Evolutionary conservation across 2,329 filamentous ascomycete species (phyloP).

Genomic region (Fusarium dimerum): DNA sequence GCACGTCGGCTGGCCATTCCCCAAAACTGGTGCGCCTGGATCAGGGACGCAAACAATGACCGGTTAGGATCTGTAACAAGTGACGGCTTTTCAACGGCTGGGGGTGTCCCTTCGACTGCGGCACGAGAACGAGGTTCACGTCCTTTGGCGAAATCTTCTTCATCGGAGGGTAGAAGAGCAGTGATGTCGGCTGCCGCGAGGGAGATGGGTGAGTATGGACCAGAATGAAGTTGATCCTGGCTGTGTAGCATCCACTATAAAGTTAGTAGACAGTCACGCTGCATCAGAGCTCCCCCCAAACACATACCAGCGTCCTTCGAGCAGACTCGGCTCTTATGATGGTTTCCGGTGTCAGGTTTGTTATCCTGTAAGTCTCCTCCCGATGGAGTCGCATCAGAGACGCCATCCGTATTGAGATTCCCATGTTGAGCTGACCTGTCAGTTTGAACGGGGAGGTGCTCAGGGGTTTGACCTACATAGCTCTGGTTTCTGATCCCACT

Average conservation of each 20-base stretch:
- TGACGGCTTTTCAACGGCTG: constrained; percentile 47
- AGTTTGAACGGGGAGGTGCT: neutral
- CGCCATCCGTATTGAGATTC: constrained; percentile 58
- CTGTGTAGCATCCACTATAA: constrained; percentile 59
- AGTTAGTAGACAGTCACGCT: constrained; percentile 2
- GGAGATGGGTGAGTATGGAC: constrained; percentile 51
- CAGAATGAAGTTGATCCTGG: constrained; percentile 58
- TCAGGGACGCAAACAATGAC: constrained; percentile 56
- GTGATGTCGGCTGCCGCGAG: constrained; percentile 56
- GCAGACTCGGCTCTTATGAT: constrained; percentile 56
- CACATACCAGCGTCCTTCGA: constrained; percentile 53
- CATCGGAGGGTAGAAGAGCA: constrained; percentile 53
- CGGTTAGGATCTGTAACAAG: constrained; percentile 45
- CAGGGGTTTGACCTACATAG: constrained; percentile 44
- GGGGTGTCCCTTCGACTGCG: constrained; percentile 54
- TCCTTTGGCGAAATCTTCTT: constrained; percentile 52
- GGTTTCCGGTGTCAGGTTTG: constrained; percentile 44
- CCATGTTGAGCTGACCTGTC: constrained; percentile 52
- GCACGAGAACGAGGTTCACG: constrained; percentile 50
- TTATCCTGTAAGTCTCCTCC: constrained; percentile 53
- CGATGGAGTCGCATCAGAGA: constrained; percentile 55
- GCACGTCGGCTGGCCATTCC: constrained; percentile 52
- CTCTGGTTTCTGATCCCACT: constrained; percentile 55
- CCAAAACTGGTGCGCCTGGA: constrained; percentile 58
- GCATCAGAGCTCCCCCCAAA: neutral